Evolutionary conservation across 1,284 basidiomycete species (phyloP), one percentile per base, ranked within the genome.

Genomic region (Sanghuangporus sanghuang): DNA sequence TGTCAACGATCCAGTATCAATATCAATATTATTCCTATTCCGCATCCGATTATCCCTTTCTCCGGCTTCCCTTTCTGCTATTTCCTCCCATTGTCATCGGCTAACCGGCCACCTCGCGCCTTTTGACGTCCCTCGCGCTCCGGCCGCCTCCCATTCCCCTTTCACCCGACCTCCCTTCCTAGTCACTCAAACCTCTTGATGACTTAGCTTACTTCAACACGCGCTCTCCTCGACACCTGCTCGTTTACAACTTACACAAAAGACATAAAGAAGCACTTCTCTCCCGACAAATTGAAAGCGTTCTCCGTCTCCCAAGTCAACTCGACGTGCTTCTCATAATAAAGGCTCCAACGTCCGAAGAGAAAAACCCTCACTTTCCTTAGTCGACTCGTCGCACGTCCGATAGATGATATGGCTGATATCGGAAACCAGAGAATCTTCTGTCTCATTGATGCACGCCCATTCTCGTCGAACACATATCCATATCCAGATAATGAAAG

Each of bases 281-380:
- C 44, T 46, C 8, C 21, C 16, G 48, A 18, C 21, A 16, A 11
- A 9, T 21, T 16, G 18, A 16, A 27, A 27, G 21, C 8, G 7
- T 5, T 50, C 48, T 50, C 48, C 40, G n/a, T 9, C 50, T 52
- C 32, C 23, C 50, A 23, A 52, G 50, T 52, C 50, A 52, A 46
- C 53, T 54, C 32, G 53, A 38, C 53, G 11, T 54, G 36, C 53
- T 54, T 54, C 53, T 54, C 32, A 54, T 18, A 53, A 53, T 53
- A 14, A 32, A 4, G 3, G 27, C 5, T 32, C 27, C 3, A 32
- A 32, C 3, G 27, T 32, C 27, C 27, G 27, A 32, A 32, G 27
- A 32, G 27, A 32, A 32, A 32, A 3, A 3, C 21, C 21, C 3
- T 21, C 48, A 49, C 23, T 49, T 16, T 49, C 23, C 48, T 49